Evolutionary conservation across 441 rosid genomes (phyloP).

Genomic region (Adansonia gregorii): DNA sequence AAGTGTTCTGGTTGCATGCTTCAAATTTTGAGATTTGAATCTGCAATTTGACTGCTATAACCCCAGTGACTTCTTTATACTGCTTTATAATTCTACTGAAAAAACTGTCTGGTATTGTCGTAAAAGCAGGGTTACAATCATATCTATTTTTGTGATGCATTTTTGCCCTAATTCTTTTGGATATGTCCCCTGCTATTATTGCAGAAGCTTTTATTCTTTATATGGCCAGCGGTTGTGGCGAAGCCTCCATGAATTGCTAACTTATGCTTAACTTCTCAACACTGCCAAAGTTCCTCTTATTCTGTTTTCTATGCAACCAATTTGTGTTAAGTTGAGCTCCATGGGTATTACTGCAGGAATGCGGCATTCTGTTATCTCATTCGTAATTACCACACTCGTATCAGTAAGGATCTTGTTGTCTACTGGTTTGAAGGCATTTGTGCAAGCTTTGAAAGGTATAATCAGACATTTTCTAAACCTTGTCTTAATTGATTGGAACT

Average conservation of each 20-base stretch:
- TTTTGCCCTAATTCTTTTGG: neutral
- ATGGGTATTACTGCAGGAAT: slow-evolving; percentile 58
- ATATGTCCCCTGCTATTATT: neutral
- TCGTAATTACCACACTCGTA: slow-evolving; percentile 56
- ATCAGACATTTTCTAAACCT: neutral
- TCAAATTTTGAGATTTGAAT: neutral
- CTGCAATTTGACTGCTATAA: neutral
- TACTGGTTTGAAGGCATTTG: slow-evolving; percentile 89
- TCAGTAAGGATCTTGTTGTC: slow-evolving; percentile 62
- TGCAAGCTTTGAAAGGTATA: slow-evolving; percentile 81
- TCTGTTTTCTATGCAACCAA: slow-evolving; percentile 10
- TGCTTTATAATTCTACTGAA: neutral
- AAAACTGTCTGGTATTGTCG: neutral
- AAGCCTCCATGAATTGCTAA: neutral
- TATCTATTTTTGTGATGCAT: neutral
- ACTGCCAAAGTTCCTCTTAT: neutral
- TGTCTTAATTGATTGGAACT: slow-evolving; percentile 2
- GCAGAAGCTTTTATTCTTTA: neutral
- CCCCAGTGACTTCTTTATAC: neutral
- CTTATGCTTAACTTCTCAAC: neutral
- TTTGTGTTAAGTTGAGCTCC: slow-evolving; percentile 9
- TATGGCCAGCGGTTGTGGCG: slow-evolving; percentile 1
- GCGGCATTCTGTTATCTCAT: slow-evolving; percentile 78
- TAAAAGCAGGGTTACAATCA: slow-evolving; percentile 10
- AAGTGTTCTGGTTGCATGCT: neutral